phyloP scores from a whole-genome alignment of 352 stramenopile species.

The Thraustochytrium sp. region DNA sequence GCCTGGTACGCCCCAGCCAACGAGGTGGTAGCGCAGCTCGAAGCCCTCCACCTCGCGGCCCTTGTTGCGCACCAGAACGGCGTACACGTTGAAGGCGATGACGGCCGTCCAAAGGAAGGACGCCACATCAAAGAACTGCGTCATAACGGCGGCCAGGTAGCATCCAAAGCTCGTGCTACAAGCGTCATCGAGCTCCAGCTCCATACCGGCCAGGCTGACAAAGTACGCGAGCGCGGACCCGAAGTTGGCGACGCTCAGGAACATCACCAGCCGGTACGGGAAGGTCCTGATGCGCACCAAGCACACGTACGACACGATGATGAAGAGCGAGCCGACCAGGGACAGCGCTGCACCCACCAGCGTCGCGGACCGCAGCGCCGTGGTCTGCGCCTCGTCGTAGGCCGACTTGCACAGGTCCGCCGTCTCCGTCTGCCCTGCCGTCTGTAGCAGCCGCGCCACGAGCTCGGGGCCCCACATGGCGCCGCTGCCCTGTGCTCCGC shows the following conservation, averaged over 20 bases:
- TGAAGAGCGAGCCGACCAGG: background rate
- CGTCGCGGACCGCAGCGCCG: background rate
- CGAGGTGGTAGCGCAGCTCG: constrained; percentile 21
- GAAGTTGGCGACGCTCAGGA: background rate
- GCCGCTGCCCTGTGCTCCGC: no score
- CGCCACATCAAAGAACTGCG: constrained; percentile 44
- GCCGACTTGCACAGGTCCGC: background rate
- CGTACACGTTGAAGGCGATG: constrained; percentile 37
- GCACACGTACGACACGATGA: background rate
- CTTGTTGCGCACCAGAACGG: constrained; percentile 14
- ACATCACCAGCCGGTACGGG: constrained; percentile 2
- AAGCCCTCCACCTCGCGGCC: constrained; percentile 7
- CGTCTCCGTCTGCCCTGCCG: background rate
- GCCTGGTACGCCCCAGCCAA: constrained; percentile 33
- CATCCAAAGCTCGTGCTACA: background rate
- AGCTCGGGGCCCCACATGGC: no score
- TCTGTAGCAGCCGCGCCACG: no score
- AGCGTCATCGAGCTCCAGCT: background rate
- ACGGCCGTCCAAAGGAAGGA: constrained; percentile 38
- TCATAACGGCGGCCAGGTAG: background rate
- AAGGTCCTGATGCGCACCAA: background rate
- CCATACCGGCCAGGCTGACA: background rate
- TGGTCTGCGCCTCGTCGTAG: background rate
- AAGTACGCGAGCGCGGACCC: background rate
- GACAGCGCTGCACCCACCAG: background rate